A percentile compares a stretch with the other conserved stretches of the same genome.
phyloP scores from a whole-genome alignment of 1,284 basidiomycete species.

The Singerocomus rubriflavus region DNA sequence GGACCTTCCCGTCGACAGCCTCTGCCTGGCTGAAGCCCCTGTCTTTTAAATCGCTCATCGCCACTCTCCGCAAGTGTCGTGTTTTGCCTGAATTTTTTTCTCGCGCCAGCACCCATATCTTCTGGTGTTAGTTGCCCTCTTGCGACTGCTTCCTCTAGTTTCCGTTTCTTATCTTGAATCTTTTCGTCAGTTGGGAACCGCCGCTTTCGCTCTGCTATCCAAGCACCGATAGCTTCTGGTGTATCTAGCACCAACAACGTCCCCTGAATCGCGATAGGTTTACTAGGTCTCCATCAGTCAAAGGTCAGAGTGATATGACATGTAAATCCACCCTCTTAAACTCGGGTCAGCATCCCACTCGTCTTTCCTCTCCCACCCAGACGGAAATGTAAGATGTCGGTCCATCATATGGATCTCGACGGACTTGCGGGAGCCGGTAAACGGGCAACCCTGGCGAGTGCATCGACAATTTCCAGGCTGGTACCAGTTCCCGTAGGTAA shows the following conservation, averaged over 20 bases:
- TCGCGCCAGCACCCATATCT: constrained; percentile 39
- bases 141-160: constrained; percentile 69
- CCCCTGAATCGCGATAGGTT: constrained; percentile 75
- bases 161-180: constrained; percentile 76
- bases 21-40: constrained; percentile 25
- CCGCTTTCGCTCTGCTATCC: constrained; percentile 85
- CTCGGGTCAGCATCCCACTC: constrained; percentile 78
- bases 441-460: constrained; percentile 65
- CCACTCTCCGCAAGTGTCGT: constrained; percentile 2
- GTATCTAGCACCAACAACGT: constrained; percentile 76
- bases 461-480: constrained; percentile 63
- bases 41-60: constrained; percentile 7
- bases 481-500: constrained; percentile 47
- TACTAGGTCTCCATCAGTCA: constrained; percentile 39
- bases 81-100: constrained; percentile 36
- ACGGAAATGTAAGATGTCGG: constrained; percentile 80
- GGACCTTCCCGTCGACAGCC: constrained; percentile 33
- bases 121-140: constrained; percentile 69
- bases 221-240: constrained; percentile 76
- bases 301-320: neutral
- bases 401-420: constrained; percentile 90
- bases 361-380: constrained; percentile 66
- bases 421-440: constrained; percentile 69
- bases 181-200: constrained; percentile 74
- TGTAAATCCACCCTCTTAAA: constrained; percentile 56